Evolutionary conservation across 2,329 filamentous ascomycete genomes (phyloP).

Genomic region (Periconia macrospinosa): DNA sequence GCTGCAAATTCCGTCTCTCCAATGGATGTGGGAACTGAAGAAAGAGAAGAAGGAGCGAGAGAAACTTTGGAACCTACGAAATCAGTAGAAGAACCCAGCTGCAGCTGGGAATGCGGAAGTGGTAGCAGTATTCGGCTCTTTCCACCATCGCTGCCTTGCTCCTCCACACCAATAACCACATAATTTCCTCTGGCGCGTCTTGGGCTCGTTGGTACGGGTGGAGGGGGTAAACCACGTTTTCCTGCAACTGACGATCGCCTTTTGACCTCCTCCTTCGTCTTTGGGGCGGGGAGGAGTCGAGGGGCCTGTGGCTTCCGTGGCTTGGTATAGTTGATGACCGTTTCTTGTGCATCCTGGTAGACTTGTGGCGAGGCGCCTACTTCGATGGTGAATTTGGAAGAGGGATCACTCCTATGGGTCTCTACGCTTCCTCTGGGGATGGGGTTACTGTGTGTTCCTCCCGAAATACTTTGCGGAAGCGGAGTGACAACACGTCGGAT

Average conservation of each 20-base stretch:
- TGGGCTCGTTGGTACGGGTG: background rate
- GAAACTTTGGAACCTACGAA: slow-evolving; percentile 1
- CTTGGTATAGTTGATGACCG: slow-evolving; percentile 1
- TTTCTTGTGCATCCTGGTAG: slow-evolving; percentile 7
- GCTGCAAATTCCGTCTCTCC: background rate
- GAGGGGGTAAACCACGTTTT: background rate
- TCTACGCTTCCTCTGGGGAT: background rate
- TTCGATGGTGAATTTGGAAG: background rate
- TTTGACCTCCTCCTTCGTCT: background rate
- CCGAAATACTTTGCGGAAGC: too few species aligned
- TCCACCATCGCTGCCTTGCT: background rate
- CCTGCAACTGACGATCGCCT: background rate
- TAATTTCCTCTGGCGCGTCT: background rate
- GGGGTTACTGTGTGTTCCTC: too few species aligned
- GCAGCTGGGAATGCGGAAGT: background rate
- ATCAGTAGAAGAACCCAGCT: background rate
- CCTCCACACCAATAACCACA: background rate
- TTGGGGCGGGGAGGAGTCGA: slow-evolving; percentile 3
- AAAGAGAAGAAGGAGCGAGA: background rate
- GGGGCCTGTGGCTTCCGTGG: background rate
- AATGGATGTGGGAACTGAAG: background rate
- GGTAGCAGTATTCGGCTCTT: background rate
- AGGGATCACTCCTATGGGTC: background rate
- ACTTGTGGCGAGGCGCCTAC: slow-evolving; percentile 7
- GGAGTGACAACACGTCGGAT: background rate